Percentiles rank a stretch among this genome's conserved stretches.
These are phyloP conservation scores for Cladorrhinum sp. DNA, from an alignment of 2,329 filamentous ascomycete genomes.

Conservation along the genomic window DNA sequence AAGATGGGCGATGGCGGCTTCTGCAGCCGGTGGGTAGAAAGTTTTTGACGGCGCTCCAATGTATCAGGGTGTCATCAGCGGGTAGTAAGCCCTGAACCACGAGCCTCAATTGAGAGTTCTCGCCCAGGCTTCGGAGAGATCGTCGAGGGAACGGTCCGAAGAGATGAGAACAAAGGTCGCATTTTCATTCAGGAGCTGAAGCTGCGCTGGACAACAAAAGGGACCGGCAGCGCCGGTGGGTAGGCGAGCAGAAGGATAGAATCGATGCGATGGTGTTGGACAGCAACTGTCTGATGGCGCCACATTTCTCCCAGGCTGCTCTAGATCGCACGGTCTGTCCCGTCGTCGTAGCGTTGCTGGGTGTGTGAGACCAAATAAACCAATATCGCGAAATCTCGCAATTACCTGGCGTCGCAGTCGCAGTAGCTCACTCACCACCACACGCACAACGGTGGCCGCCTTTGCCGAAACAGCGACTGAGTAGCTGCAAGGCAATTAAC, in stretches of 20 bases:
- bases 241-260: neutral
- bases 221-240: neutral
- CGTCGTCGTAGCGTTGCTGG: neutral
- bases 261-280: conserved; percentile 9
- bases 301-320: neutral
- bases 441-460: neutral
- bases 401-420: conserved; percentile 2
- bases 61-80: conserved; percentile 12
- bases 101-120: conserved; percentile 16
- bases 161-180: conserved; percentile 13
- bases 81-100: conserved; percentile 1
- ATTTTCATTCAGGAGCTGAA: conserved; percentile 15
- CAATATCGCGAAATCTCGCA: conserved; percentile 4
- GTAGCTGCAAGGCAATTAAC: neutral
- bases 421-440: neutral
- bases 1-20: conserved; percentile 12
- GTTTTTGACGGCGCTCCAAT: neutral
- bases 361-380: neutral
- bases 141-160: conserved; percentile 12
- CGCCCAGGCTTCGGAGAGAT: conserved; percentile 11
- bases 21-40: conserved; percentile 16
- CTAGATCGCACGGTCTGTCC: conserved; percentile 1
- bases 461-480: neutral
- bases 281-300: conserved; percentile 8
- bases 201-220: neutral